A percentile compares a stretch with the other conserved stretches of the same genome.
Evolutionary conservation across 345 rosid species (phyloP).

Genomic region (Aethionema arabicum): DNA sequence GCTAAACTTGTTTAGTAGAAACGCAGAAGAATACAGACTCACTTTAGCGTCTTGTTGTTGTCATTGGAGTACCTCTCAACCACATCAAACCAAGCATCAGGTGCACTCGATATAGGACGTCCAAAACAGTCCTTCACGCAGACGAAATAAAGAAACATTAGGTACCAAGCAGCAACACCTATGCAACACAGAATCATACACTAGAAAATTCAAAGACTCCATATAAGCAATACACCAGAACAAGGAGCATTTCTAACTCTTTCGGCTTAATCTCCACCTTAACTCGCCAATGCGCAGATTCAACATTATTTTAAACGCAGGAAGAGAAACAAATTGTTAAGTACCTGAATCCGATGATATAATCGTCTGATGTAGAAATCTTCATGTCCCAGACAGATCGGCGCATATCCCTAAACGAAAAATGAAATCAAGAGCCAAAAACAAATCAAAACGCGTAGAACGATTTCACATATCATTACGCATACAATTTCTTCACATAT

Average conservation of each 20-base stretch:
- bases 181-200: background rate
- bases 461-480: background rate
- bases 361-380: slow-evolving; percentile 88
- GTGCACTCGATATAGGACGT: slow-evolving; percentile 82
- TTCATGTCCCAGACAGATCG: slow-evolving; percentile 87
- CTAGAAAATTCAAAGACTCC: background rate
- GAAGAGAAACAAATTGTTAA: background rate
- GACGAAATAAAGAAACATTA: background rate
- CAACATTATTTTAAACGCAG: background rate
- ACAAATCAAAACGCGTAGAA: background rate
- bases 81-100: slow-evolving; percentile 88
- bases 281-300: slow-evolving; percentile 10
- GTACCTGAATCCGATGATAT: slow-evolving; percentile 87
- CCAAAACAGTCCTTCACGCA: slow-evolving; percentile 75
- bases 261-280: background rate
- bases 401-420: slow-evolving; percentile 68
- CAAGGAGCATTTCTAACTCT: too few species aligned
- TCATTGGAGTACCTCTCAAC: slow-evolving; percentile 81
- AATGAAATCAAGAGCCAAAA: background rate
- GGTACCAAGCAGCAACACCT: slow-evolving; percentile 11
- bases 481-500: background rate
- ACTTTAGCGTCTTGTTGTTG: slow-evolving; percentile 82
- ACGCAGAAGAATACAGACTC: slow-evolving; percentile 29
- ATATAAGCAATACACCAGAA: background rate
- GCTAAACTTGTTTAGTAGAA: background rate